These are phyloP conservation scores for Meira miltonrushii DNA, from an alignment of 1,284 basidiomycete genomes.

Conservation along the genomic window DNA sequence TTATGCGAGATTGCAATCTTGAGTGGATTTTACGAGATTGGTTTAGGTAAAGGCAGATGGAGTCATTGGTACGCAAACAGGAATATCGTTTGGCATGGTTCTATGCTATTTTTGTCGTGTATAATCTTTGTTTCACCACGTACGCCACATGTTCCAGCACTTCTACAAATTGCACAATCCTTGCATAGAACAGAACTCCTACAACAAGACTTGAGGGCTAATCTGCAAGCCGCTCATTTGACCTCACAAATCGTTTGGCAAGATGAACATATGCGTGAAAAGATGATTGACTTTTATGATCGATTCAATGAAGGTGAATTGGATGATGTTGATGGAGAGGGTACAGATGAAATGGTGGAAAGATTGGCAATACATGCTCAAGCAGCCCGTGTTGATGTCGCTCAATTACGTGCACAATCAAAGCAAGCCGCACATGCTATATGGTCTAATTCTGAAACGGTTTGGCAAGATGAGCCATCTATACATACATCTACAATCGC, in stretches of 20 bases:
- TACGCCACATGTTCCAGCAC: constrained; percentile 8
- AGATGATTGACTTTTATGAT: background rate
- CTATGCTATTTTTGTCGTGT: constrained; percentile 4
- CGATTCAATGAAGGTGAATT: background rate
- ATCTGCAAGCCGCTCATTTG: constrained; percentile 11
- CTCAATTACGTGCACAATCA: too few relatives aligned
- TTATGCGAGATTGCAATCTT: background rate
- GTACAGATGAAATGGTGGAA: too few relatives aligned
- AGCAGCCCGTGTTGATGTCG: too few relatives aligned
- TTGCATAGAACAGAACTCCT: background rate
- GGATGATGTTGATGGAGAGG: too few relatives aligned
- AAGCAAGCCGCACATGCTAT: too few relatives aligned
- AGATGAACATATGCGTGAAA: constrained; percentile 5
- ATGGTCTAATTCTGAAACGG: too few relatives aligned
- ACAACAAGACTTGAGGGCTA: constrained; percentile 1
- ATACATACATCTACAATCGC: too few relatives aligned
- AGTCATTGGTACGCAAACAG: constrained; percentile 16
- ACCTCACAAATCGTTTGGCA: constrained; percentile 10
- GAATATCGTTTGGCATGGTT: constrained; percentile 5
- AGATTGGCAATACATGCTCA: too few relatives aligned
- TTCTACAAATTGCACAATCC: constrained; percentile 6
- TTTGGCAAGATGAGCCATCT: too few relatives aligned
- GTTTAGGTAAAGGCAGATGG: constrained; percentile 10
- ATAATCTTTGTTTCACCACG: constrained; percentile 7
- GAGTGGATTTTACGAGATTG: constrained; percentile 3